Base-by-base conservation (phyloP, 1,139 yeast species). In the Hyphopichia burtonii region DNA sequence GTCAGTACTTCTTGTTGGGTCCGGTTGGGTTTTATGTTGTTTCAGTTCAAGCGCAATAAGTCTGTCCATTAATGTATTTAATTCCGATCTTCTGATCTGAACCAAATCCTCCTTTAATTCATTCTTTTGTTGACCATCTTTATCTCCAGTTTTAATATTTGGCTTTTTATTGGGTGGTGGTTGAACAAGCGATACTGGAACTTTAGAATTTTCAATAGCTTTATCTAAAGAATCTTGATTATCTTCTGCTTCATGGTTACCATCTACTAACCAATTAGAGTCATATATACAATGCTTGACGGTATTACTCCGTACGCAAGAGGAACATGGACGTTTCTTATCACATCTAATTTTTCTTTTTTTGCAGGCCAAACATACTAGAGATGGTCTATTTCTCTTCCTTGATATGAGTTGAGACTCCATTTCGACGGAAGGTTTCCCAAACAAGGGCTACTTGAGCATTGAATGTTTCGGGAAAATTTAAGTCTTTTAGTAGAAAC, bases 341-440 rank as follows among this genome's bases (percentile, higher is more conserved):
- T 66, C 66, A 50, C 71, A 66, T 39, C 56, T 60, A 42, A 62
- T 59, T 49, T 66, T 63, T 40, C 60, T 53, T 28, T 53, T 48
- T 40, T 60, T 59, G 46, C 71, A 66, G 36, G 54, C 54, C 16
- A 49, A 51, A 42, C 71, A 66, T 4, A 63, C 69, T 6, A 56
- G 46, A 41, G 58, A 44, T 41, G 54, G 56, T 42, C 66, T 50
- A 42, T 58, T 59, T 14, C 58, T 35, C 19, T 28, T 23, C 3
- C 17, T 32, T 4, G 27, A 16, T 16, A 22, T 12, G 4, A 35
- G 5, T 10, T 25, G 20, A 17, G n/a, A 35, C 14, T 28, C 22
- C 38, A 36, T 36, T 15, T 8, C 20, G 9, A 15, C 8, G 8
- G 23, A 8, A 20, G 8, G 8, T n/a, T n/a, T n/a, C 23, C 8